Percentiles rank a stretch among this genome's conserved stretches.
These are phyloP conservation scores for Vitis labrusca DNA, from an alignment of 164 flowering plant species.

Conservation along the genomic window DNA sequence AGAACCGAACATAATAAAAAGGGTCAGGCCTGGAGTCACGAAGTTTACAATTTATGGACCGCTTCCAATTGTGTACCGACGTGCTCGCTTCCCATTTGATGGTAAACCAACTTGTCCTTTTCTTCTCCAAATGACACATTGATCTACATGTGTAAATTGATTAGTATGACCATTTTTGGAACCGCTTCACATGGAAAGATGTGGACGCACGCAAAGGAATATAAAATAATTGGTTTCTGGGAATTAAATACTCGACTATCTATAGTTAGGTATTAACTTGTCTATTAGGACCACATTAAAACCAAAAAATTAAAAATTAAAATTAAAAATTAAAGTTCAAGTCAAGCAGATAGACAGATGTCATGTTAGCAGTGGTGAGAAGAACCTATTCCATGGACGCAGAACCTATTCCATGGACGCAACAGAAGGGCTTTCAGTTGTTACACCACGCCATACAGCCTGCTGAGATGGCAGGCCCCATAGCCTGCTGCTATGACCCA, in stretches of 20 bases:
- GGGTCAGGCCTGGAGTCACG: too few relatives aligned
- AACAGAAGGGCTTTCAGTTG: slow-evolving; percentile 12
- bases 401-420: slow-evolving; percentile 32
- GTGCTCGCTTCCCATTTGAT: slow-evolving; percentile 23
- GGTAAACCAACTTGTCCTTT: slow-evolving; percentile 4
- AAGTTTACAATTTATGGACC: slow-evolving; percentile 20
- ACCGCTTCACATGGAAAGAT: too few relatives aligned
- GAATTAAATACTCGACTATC: too few relatives aligned
- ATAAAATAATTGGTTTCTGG: too few relatives aligned
- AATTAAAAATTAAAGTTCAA: background rate
- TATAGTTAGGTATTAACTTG: too few relatives aligned
- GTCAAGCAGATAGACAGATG: slow-evolving; percentile 23
- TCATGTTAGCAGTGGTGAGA: slow-evolving; percentile 19
- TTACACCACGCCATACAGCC: slow-evolving; percentile 1
- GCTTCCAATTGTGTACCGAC: slow-evolving; percentile 8
- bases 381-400: slow-evolving; percentile 31
- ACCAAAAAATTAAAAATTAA: background rate
- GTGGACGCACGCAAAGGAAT: too few relatives aligned
- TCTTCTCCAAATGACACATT: slow-evolving; percentile 15
- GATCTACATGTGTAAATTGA: background rate
- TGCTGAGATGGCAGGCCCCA: too few relatives aligned
- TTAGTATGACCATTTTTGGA: too few relatives aligned
- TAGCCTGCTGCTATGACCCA: too few relatives aligned
- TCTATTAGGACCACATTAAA: too few relatives aligned
- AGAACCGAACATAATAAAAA: too few relatives aligned